phyloP scores from a whole-genome alignment of 208 protist species.

The Jaenimonas drosophilae region DNA sequence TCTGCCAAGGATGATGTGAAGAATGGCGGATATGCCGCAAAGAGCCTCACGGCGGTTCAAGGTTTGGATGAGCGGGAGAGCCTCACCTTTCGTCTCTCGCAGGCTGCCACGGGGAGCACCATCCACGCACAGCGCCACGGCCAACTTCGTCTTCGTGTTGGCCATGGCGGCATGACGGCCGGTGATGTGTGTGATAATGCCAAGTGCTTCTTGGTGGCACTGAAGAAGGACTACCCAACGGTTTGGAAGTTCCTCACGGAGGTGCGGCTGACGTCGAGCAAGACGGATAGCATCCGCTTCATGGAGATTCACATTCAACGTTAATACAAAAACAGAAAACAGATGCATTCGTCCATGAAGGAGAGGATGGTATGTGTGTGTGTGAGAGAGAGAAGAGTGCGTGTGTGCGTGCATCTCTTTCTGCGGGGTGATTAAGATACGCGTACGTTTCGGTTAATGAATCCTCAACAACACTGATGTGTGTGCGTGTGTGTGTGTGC shows the following conservation, averaged over 20 bases:
- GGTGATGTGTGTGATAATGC: conserved; percentile 83
- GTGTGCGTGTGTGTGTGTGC: not conserved
- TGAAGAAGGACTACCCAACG: conserved; percentile 73
- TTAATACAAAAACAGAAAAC: conserved; percentile 10
- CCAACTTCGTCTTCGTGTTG: conserved; percentile 61
- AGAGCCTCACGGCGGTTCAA: conserved; percentile 12
- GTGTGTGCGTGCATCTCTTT: too few species aligned
- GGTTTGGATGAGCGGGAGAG: conserved; percentile 42
- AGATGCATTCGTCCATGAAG: too few species aligned
- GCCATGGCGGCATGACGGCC: conserved; percentile 73
- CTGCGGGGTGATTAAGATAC: too few species aligned
- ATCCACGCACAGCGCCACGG: conserved; percentile 22
- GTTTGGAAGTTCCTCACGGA: conserved; percentile 77
- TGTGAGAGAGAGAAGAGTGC: not conserved
- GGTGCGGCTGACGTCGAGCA: conserved; percentile 54
- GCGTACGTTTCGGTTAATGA: too few species aligned
- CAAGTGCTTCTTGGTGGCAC: conserved; percentile 54
- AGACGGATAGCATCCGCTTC: conserved; percentile 82
- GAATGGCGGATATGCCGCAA: not conserved
- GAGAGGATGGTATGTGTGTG: not conserved
- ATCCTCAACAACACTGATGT: too few species aligned
- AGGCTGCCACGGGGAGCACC: conserved; percentile 31
- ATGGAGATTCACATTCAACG: conserved; percentile 73
- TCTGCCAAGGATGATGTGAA: too few species aligned
- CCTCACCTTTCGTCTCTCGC: conserved; percentile 57